Percentiles rank a stretch among this genome's conserved stretches.
These are phyloP conservation scores for Leccinum fallax DNA, from an alignment of 1,284 basidiomycete genomes.

Conservation along the genomic window DNA sequence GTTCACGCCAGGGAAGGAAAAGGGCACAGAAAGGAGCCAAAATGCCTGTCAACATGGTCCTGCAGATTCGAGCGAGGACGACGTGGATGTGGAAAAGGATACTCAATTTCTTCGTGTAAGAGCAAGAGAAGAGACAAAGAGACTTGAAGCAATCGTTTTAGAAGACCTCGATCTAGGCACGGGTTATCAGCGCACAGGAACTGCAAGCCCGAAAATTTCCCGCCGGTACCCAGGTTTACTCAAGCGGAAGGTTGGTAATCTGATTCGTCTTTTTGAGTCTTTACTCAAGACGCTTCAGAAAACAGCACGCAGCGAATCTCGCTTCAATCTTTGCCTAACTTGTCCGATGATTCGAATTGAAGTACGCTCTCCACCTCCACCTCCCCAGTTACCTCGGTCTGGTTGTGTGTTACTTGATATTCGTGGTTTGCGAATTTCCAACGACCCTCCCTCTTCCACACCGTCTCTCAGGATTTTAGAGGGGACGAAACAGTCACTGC, in stretches of 20 bases:
- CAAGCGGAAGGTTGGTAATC: slow-evolving; percentile 27
- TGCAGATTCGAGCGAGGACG: slow-evolving; percentile 14
- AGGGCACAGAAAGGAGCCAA: not conserved
- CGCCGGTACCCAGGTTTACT: slow-evolving; percentile 5
- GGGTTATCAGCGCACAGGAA: slow-evolving; percentile 43
- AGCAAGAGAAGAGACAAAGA: slow-evolving; percentile 41
- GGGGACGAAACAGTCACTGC: slow-evolving; percentile 1
- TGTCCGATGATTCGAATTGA: slow-evolving; percentile 63
- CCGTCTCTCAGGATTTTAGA: slow-evolving; percentile 46
- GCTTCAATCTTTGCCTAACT: slow-evolving; percentile 25
- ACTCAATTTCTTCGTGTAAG: slow-evolving; percentile 22
- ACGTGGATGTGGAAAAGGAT: slow-evolving; percentile 20
- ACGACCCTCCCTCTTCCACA: slow-evolving; percentile 31
- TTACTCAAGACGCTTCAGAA: slow-evolving; percentile 19
- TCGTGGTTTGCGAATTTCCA: slow-evolving; percentile 50
- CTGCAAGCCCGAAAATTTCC: slow-evolving; percentile 10
- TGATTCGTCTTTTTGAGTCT: slow-evolving; percentile 2
- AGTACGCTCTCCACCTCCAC: slow-evolving; percentile 56
- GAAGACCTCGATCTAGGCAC: slow-evolving; percentile 56
- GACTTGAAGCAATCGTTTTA: slow-evolving; percentile 52
- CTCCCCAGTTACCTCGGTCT: slow-evolving; percentile 49
- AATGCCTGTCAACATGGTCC: slow-evolving; percentile 2
- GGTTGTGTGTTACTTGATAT: slow-evolving; percentile 69
- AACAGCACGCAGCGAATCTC: slow-evolving; percentile 3
- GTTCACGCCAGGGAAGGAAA: slow-evolving; percentile 16